A percentile compares a stretch with the other conserved stretches of the same genome.
Conservation (phyloP, 2,329 filamentous ascomycete genomes). For the Chrysoporthe puriensis region DNA sequence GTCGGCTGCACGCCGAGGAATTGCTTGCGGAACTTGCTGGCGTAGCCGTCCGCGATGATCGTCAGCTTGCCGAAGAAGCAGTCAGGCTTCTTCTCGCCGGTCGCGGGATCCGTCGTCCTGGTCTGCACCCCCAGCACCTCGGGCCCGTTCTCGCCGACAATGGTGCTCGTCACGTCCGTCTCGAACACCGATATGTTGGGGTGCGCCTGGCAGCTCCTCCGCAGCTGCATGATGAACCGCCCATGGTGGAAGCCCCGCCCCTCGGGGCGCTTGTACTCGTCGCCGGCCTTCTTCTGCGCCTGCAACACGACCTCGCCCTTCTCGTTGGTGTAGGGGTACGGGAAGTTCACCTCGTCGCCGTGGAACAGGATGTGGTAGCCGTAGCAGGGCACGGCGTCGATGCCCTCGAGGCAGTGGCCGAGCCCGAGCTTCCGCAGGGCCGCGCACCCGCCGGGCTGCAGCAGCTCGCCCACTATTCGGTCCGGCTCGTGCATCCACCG, state of each 20-base stretch:
- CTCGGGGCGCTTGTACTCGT: slow-evolving; percentile 57
- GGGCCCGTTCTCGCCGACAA: slow-evolving; percentile 69
- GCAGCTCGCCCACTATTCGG: slow-evolving; percentile 91
- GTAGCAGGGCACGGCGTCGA: slow-evolving; percentile 80
- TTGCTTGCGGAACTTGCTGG: slow-evolving; percentile 86
- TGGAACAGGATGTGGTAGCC: slow-evolving; percentile 91
- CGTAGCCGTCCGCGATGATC: slow-evolving; percentile 89
- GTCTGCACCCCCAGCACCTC: slow-evolving; percentile 85
- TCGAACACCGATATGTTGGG: slow-evolving; percentile 90
- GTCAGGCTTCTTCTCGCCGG: slow-evolving; percentile 63
- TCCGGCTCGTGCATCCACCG: slow-evolving; percentile 89
- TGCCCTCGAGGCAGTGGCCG: slow-evolving; percentile 79
- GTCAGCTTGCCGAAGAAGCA: slow-evolving; percentile 89
- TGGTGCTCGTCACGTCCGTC: slow-evolving; percentile 78
- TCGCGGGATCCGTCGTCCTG: slow-evolving; percentile 62
- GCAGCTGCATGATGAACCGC: slow-evolving; percentile 82
- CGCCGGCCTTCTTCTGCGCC: slow-evolving; percentile 34
- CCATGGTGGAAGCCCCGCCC: slow-evolving; percentile 93
- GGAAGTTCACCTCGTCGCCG: slow-evolving; percentile 71
- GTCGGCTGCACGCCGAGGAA: slow-evolving; percentile 69
- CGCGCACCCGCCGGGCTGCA: slow-evolving; percentile 88
- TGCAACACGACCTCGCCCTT: slow-evolving; percentile 45
- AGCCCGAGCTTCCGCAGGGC: slow-evolving; percentile 82
- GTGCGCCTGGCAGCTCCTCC: slow-evolving; percentile 72
- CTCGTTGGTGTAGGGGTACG: slow-evolving; percentile 71